Percentiles rank a stretch among this genome's conserved stretches.
Evolutionary conservation across 2,329 filamentous ascomycete genomes (phyloP).

Genomic region (Aspergillus niger): DNA sequence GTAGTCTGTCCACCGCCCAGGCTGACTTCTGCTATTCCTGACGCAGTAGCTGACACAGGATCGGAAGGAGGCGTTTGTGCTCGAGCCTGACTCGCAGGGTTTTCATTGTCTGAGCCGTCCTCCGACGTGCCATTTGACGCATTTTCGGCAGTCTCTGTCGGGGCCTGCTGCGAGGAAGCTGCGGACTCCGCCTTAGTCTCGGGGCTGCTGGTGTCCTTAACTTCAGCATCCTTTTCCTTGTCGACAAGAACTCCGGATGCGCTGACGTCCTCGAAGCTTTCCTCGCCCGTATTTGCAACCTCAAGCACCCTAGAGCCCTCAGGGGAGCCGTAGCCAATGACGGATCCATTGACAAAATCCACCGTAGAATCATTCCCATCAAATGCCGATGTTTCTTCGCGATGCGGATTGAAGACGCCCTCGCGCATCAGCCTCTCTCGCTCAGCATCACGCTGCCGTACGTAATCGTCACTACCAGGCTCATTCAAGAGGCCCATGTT

Average conservation of each 20-base stretch:
- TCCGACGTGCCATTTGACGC: not conserved
- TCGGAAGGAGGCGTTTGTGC: conserved; percentile 30
- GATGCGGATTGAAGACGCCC: conserved; percentile 63
- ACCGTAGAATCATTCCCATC: conserved; percentile 58
- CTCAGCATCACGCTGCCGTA: conserved; percentile 76
- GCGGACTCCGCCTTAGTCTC: conserved; percentile 25
- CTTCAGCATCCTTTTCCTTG: conserved; percentile 69
- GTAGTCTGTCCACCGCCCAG: conserved; percentile 61
- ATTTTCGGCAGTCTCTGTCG: not conserved
- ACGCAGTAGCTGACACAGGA: conserved; percentile 53
- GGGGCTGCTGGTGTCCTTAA: conserved; percentile 45
- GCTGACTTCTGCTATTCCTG: conserved; percentile 59
- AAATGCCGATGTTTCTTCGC: conserved; percentile 53
- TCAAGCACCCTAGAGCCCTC: conserved; percentile 72
- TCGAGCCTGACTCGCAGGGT: conserved; percentile 19
- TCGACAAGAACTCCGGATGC: conserved; percentile 70
- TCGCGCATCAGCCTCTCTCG: conserved; percentile 76
- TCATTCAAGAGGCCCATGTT: conserved; percentile 98
- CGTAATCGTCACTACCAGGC: conserved; percentile 81
- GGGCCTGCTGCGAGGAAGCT: conserved; percentile 20
- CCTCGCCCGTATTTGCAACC: conserved; percentile 79
- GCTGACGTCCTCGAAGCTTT: conserved; percentile 88
- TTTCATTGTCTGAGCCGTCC: not conserved
- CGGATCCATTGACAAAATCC: conserved; percentile 46
- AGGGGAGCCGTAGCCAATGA: conserved; percentile 50